These are phyloP conservation scores for Cubamyces lactineus DNA, from an alignment of 768 basidiomycete genomes.

Conservation along the genomic window DNA sequence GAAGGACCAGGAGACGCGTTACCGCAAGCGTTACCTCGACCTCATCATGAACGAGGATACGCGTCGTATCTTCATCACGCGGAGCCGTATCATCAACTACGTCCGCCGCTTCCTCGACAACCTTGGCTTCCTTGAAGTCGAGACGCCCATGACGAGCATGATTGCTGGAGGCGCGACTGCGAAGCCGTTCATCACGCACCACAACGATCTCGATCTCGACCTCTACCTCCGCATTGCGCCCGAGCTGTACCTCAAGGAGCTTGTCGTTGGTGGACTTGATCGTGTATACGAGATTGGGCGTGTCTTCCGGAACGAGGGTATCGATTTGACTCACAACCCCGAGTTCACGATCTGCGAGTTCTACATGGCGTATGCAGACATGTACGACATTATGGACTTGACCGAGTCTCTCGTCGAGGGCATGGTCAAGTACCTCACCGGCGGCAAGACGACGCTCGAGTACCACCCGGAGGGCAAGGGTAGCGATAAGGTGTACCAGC, in stretches of 20 bases:
- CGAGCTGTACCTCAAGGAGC: slow-evolving; percentile 97
- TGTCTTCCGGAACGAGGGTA: slow-evolving; percentile 98
- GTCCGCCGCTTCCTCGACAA: slow-evolving; percentile 87
- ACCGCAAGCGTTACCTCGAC: slow-evolving; percentile 98
- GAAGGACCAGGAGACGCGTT: slow-evolving; percentile 96
- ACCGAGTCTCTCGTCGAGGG: slow-evolving; percentile 91
- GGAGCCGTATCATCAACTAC: slow-evolving; percentile 90
- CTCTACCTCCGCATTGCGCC: slow-evolving; percentile 97
- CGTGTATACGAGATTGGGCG: slow-evolving; percentile 98
- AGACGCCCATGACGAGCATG: slow-evolving; percentile 97
- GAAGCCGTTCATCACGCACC: slow-evolving; percentile 98
- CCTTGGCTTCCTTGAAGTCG: slow-evolving; percentile 96
- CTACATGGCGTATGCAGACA: slow-evolving; percentile 99
- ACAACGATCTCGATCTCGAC: slow-evolving; percentile 97
- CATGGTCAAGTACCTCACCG: slow-evolving; percentile 84
- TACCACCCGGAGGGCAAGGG: slow-evolving; percentile 97
- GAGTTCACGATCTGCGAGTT: slow-evolving; percentile 99
- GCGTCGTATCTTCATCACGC: slow-evolving; percentile 87
- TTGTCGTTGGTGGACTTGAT: slow-evolving; percentile 95
- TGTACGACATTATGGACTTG: slow-evolving; percentile 98
- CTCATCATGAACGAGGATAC: slow-evolving; percentile 92
- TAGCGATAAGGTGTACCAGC: slow-evolving; percentile 66
- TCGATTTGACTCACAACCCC: slow-evolving; percentile 98
- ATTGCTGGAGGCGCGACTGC: slow-evolving; percentile 97
- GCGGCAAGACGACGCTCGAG: slow-evolving; percentile 74